Conservation (phyloP, 495 filamentous ascomycete genomes). For the Eremomyces bilateralis region DNA sequence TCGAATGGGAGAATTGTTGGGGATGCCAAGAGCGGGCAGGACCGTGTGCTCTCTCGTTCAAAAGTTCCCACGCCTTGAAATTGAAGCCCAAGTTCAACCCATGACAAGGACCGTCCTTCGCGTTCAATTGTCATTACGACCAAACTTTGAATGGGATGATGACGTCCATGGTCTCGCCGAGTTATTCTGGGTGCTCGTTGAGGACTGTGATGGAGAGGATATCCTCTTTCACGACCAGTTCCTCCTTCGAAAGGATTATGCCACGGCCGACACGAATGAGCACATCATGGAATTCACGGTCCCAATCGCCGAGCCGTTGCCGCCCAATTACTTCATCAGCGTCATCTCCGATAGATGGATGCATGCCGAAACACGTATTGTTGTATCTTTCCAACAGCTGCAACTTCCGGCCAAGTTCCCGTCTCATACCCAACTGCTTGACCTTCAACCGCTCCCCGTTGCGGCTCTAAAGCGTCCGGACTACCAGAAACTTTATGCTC, state of each 20-base stretch:
- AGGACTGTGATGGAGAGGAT: slow-evolving; percentile 93
- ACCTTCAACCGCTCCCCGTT: slow-evolving; percentile 77
- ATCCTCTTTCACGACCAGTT: slow-evolving; percentile 94
- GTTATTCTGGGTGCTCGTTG: slow-evolving; percentile 90
- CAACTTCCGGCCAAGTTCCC: slow-evolving; percentile 90
- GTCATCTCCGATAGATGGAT: slow-evolving; percentile 92
- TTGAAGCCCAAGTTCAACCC: slow-evolving; percentile 82
- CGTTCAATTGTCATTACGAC: slow-evolving; percentile 77
- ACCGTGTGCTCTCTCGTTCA: slow-evolving; percentile 66
- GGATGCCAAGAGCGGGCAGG: slow-evolving; percentile 74
- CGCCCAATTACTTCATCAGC: slow-evolving; percentile 94
- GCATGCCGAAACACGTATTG: slow-evolving; percentile 85
- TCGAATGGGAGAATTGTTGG: slow-evolving; percentile 87
- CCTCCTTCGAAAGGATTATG: slow-evolving; percentile 70
- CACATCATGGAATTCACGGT: slow-evolving; percentile 97
- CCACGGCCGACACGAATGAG: slow-evolving; percentile 59
- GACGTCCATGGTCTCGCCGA: slow-evolving; percentile 68
- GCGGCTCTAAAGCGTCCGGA: slow-evolving; percentile 72
- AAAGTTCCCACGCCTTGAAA: slow-evolving; percentile 81
- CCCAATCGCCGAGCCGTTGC: slow-evolving; percentile 91
- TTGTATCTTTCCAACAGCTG: slow-evolving; percentile 85
- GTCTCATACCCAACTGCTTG: slow-evolving; percentile 71
- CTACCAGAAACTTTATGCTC: slow-evolving; percentile 58
- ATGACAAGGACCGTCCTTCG: slow-evolving; percentile 93
- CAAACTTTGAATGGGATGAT: slow-evolving; percentile 94